phyloP scores from a whole-genome alignment of 2,329 filamentous ascomycete species.

The Cercospora zeina region DNA sequence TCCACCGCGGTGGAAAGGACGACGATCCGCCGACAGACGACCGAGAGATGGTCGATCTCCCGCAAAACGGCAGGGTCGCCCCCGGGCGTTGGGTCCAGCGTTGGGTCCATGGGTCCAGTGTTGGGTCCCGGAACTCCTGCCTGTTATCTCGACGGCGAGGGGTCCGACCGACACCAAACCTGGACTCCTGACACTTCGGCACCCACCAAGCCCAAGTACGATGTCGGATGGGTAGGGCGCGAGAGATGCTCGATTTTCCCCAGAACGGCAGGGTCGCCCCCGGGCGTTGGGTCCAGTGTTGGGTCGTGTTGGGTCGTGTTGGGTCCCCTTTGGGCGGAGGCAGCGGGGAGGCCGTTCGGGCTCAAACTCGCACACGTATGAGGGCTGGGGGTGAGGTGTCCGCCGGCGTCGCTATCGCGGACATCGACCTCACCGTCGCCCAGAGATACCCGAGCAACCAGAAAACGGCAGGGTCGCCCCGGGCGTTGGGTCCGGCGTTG shows the following conservation, averaged over 20 bases:
- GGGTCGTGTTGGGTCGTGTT: background rate
- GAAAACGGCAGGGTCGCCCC: conserved; percentile 1
- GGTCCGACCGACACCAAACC: background rate
- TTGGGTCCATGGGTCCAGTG: background rate
- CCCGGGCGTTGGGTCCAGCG: too few species aligned
- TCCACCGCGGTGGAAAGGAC: background rate
- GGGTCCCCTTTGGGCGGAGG: too few species aligned
- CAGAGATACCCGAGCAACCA: background rate
- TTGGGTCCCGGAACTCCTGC: too few species aligned
- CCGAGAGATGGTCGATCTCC: background rate
- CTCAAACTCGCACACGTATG: too few species aligned
- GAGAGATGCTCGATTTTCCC: background rate
- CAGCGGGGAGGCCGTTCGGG: too few species aligned
- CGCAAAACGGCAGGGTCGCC: conserved; percentile 3
- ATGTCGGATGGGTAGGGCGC: background rate
- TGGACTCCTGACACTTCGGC: too few species aligned
- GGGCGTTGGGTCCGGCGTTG: background rate
- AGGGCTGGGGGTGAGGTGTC: too few species aligned
- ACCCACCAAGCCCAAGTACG: too few species aligned
- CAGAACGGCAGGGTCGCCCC: background rate
- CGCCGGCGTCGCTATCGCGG: background rate
- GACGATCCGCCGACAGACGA: background rate
- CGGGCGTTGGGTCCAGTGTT: background rate
- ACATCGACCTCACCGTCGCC: background rate
- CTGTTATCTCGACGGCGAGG: too few species aligned